These are phyloP conservation scores for Hyaloraphidium curvatum DNA, from an alignment of 192 early-diverging fungal species.

Conservation along the genomic window DNA sequence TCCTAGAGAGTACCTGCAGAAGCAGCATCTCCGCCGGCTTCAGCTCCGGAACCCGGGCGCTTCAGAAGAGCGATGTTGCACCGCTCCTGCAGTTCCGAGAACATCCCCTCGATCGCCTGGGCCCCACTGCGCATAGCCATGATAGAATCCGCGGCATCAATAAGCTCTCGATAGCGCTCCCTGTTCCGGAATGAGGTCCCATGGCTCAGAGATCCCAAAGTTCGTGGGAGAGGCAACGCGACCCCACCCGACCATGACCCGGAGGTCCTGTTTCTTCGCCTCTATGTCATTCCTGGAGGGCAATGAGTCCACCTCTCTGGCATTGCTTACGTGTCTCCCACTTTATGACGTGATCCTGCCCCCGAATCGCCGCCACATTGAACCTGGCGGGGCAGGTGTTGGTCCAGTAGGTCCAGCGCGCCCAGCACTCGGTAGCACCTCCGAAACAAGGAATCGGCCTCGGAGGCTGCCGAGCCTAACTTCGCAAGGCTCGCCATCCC, in stretches of 20 bases:
- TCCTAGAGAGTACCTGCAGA: slow-evolving; percentile 13
- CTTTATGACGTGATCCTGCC: too few species aligned
- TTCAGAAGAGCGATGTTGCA: slow-evolving; percentile 36
- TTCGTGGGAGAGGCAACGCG: too few species aligned
- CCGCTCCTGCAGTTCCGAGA: slow-evolving; percentile 31
- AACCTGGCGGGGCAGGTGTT: too few species aligned
- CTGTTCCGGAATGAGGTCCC: too few species aligned
- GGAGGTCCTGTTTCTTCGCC: slow-evolving; percentile 57
- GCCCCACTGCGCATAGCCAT: slow-evolving; percentile 43
- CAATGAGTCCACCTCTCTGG: not conserved
- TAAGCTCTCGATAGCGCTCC: slow-evolving; percentile 68
- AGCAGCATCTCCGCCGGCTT: slow-evolving; percentile 19
- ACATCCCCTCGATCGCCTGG: slow-evolving; percentile 25
- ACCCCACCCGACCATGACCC: slow-evolving; percentile 66
- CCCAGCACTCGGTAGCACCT: too few species aligned
- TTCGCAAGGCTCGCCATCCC: too few species aligned
- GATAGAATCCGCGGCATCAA: slow-evolving; percentile 65
- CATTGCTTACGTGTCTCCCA: too few species aligned
- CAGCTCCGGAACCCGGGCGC: slow-evolving; percentile 16
- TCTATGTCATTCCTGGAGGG: slow-evolving; percentile 45
- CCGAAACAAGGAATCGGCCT: too few species aligned
- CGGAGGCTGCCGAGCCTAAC: too few species aligned
- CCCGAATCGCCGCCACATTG: too few species aligned
- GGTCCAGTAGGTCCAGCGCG: too few species aligned
- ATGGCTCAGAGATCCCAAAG: too few species aligned